These are phyloP conservation scores for Sordariomycetes sp. DNA, from an alignment of 2,329 filamentous ascomycete genomes.

Conservation along the genomic window DNA sequence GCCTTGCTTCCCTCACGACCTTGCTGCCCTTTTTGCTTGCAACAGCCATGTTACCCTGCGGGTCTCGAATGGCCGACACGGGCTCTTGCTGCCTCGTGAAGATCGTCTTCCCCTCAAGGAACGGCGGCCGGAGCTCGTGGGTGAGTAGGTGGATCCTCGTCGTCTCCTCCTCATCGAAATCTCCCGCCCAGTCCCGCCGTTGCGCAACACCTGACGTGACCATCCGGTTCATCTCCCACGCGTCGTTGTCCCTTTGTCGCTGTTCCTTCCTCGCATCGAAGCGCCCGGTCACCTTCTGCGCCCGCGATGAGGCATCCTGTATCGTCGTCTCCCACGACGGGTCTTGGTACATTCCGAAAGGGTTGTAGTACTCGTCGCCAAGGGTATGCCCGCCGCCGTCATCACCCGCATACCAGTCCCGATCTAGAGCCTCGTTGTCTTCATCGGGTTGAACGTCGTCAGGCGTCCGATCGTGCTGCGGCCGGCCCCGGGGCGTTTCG, in stretches of 20 bases:
- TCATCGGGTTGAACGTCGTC: constrained; percentile 34
- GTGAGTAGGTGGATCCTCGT: constrained; percentile 84
- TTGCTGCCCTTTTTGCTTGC: constrained; percentile 92
- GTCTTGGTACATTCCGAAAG: constrained; percentile 69
- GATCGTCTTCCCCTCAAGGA: constrained; percentile 86
- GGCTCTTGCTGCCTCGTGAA: constrained; percentile 97
- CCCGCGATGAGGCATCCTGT: constrained; percentile 65
- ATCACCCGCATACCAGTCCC: constrained; percentile 88
- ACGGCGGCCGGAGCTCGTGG: constrained; percentile 88
- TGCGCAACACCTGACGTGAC: constrained; percentile 92
- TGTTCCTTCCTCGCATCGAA: constrained; percentile 63
- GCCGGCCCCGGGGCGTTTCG: background rate
- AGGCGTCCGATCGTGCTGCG: constrained; percentile 36
- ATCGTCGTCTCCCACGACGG: constrained; percentile 61
- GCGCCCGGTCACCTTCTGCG: constrained; percentile 69
- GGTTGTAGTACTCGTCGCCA: constrained; percentile 87
- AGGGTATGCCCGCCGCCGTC: constrained; percentile 74
- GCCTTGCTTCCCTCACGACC: constrained; percentile 81
- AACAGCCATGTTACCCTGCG: constrained; percentile 97
- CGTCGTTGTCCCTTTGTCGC: constrained; percentile 89
- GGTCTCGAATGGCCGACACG: constrained; percentile 82
- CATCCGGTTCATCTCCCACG: constrained; percentile 99
- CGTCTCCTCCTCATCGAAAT: constrained; percentile 86
- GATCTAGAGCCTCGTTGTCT: constrained; percentile 66
- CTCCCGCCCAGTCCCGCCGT: constrained; percentile 65